A percentile compares a stretch with the other conserved stretches of the same genome.
Evolutionary conservation across 306 rosid species (phyloP).

Genomic region (Cyamopsis tetragonoloba): DNA sequence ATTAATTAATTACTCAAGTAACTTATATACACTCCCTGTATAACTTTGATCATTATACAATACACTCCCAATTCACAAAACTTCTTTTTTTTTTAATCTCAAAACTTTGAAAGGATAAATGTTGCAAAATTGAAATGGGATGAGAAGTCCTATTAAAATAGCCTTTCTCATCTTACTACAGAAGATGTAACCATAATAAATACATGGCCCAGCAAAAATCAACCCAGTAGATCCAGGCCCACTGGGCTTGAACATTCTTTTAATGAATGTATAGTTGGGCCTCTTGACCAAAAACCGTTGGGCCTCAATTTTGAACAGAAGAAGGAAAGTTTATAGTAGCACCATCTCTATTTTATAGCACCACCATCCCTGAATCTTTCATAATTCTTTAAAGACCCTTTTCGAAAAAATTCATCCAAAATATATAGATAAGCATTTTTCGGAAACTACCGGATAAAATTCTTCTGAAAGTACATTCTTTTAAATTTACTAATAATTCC

Average conservation of each 20-base stretch:
- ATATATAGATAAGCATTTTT: no score
- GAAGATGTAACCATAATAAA: not conserved
- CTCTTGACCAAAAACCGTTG: no score
- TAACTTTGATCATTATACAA: not conserved
- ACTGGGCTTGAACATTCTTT: not conserved
- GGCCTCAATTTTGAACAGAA: conserved; percentile 19
- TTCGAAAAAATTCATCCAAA: no score
- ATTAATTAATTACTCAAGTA: conserved; percentile 12
- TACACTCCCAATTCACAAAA: not conserved
- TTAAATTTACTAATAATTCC: no score
- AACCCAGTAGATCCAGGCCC: not conserved
- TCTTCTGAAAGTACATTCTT: no score
- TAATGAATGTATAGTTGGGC: no score
- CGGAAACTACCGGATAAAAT: no score
- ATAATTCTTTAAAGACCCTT: no score
- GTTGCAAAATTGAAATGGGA: conserved; percentile 12
- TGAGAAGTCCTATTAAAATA: not conserved
- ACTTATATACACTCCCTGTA: not conserved
- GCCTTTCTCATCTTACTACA: not conserved
- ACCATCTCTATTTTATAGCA: no score
- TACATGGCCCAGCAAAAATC: conserved; percentile 15
- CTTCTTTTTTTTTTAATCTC: no score
- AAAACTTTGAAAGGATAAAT: conserved; percentile 2
- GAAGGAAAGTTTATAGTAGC: no score
- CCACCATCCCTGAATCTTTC: no score